Evolutionary conservation across 2,329 filamentous ascomycete species (phyloP), one percentile per base, ranked within the genome.

Genomic region (Cladobotryum mycophilum): DNA sequence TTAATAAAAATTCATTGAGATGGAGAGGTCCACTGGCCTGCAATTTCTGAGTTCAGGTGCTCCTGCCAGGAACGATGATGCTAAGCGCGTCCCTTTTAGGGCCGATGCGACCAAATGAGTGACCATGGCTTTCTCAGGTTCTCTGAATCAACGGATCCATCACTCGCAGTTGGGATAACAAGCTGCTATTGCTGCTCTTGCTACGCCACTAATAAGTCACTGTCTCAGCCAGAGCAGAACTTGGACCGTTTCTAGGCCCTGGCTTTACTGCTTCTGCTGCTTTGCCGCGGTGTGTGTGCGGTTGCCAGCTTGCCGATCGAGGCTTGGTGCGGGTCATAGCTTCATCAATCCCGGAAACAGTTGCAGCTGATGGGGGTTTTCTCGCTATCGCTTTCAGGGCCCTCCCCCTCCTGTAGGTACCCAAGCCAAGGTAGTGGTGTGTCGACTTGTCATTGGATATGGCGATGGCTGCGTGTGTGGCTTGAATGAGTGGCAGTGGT

Each of bases 221-320:
- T 64, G 64, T 65, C 63, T 66, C 61, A 64, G 56, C 53, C 55
- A 41, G 42, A 15, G 42, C 25, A 49, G 51, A 47, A 41, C 41
- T 34, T 42, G 47, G 47, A 30, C 25, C 25, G 25, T 30, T 30
- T 30, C 25, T 30, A 30, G 25, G 25, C 25, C 25, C 25, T 30
- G 25, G 25, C 25, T 30, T 30, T 4, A 11, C 25, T 30, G 25
- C 25, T 30, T 30, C 25, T 30, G 25, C 47, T 52, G 47, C 42
- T 30, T 30, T 30, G 25, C 25, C 25, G 25, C 25, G 25, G 25
- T 30, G 47, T 20, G 20, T n/a, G 20, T 20, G 51, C 51, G 47
- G 25, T 30, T 30, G 8, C 51, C 51, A 53, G 49, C 47, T 45
- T 34, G 51, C 51, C 48, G 53, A 53, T 55, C 53, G 45, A 34